Conservation (phyloP, 805 yeast species). For the Metschnikowia baotianmanensis region DNA sequence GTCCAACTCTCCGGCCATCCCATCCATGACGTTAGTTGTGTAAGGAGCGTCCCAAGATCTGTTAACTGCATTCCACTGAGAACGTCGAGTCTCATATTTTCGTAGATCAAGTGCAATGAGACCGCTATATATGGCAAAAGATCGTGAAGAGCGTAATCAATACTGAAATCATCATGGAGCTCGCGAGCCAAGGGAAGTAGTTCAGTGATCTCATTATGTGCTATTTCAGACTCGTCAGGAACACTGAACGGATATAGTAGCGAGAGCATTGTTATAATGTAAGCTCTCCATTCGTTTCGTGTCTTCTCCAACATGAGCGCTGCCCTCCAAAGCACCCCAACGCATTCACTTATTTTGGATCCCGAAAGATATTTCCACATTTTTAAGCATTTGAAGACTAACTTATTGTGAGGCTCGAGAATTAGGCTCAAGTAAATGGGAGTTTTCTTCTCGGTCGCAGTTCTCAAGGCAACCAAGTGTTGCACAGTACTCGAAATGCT, state of each 20-base stretch:
- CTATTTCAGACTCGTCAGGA: conserved; percentile 4
- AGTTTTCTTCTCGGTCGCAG: conserved; percentile 20
- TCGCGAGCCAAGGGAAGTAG: conserved; percentile 31
- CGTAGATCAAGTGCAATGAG: conserved; percentile 73
- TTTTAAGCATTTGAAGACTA: conserved; percentile 46
- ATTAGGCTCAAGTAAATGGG: conserved; percentile 32
- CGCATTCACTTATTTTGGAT: conserved; percentile 52
- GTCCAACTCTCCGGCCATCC: conserved; percentile 74
- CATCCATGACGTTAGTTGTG: conserved; percentile 63
- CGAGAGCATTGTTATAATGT: conserved; percentile 50
- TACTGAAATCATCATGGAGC: conserved; percentile 25
- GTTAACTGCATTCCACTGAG: conserved; percentile 35
- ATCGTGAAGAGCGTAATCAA: conserved; percentile 46
- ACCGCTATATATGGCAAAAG: conserved; percentile 61
- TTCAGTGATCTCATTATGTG: conserved; percentile 28
- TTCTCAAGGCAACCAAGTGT: conserved; percentile 25
- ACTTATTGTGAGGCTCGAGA: conserved; percentile 43
- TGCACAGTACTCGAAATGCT: conserved; percentile 30
- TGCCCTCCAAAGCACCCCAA: conserved; percentile 65
- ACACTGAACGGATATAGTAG: conserved; percentile 47
- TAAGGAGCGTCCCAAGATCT: conserved; percentile 52
- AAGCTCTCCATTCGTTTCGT: conserved; percentile 59
- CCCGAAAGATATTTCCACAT: conserved; percentile 55
- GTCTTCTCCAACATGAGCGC: conserved; percentile 43
- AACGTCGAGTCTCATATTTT: conserved; percentile 64